phyloP scores from a whole-genome alignment of 2,329 filamentous ascomycete species.

The Dissoconium aciculare region DNA sequence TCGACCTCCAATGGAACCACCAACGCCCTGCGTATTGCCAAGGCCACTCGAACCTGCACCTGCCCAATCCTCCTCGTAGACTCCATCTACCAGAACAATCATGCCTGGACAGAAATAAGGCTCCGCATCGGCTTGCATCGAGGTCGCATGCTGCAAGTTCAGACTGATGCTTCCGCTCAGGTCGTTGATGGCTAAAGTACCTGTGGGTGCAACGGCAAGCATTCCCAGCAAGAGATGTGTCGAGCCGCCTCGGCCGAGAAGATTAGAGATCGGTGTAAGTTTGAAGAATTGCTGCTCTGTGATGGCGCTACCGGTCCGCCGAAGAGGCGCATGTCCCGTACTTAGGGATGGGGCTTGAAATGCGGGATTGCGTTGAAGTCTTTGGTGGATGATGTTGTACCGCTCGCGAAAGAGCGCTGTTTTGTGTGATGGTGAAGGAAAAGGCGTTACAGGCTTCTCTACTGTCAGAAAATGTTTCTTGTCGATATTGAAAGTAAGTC shows the following conservation, averaged over 20 bases:
- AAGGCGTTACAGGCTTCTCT: slow-evolving; percentile 28
- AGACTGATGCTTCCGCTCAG: slow-evolving; percentile 75
- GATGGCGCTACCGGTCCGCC: slow-evolving; percentile 32
- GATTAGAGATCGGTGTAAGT: slow-evolving; percentile 68
- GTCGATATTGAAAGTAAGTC: slow-evolving; percentile 55
- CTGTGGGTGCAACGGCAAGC: slow-evolving; percentile 65
- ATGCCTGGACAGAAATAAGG: slow-evolving; percentile 92
- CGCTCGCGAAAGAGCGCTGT: slow-evolving; percentile 76
- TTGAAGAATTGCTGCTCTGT: slow-evolving; percentile 58
- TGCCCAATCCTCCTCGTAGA: slow-evolving; percentile 88
- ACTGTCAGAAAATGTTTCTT: slow-evolving; percentile 80
- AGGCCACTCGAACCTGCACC: slow-evolving; percentile 42
- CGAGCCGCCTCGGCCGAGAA: slow-evolving; percentile 64
- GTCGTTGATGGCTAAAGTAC: slow-evolving; percentile 69
- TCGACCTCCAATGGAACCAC: slow-evolving; percentile 78
- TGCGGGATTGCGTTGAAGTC: slow-evolving; percentile 78
- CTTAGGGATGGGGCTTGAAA: slow-evolving; percentile 64
- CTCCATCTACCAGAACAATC: slow-evolving; percentile 85
- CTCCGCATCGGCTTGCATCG: slow-evolving; percentile 62
- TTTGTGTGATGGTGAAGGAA: slow-evolving; percentile 68
- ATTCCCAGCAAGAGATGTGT: slow-evolving; percentile 79
- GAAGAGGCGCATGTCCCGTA: slow-evolving; percentile 27
- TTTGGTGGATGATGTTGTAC: slow-evolving; percentile 84
- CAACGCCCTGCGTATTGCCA: slow-evolving; percentile 65
- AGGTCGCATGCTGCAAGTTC: slow-evolving; percentile 64